Conservation (phyloP, 805 yeast species). For the Isabelozyma heimii region DNA sequence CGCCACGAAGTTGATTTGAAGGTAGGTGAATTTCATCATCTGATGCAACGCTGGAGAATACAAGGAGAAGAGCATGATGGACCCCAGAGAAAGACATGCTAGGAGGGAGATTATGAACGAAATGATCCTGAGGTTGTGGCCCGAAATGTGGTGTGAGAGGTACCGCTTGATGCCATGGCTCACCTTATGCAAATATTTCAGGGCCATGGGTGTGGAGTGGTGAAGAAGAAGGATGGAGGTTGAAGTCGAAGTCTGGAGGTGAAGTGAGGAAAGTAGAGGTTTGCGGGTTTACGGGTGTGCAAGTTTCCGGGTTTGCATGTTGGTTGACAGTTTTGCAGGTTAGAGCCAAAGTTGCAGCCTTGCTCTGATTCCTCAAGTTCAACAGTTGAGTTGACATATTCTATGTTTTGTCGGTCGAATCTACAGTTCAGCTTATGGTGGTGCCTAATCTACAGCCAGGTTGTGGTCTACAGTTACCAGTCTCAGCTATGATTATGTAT, state of each 20-base stretch:
- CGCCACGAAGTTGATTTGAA: conserved; percentile 67
- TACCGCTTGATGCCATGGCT: conserved; percentile 45
- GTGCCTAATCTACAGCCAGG: too few species aligned
- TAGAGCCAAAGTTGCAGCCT: too few species aligned
- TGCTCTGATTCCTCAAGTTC: too few species aligned
- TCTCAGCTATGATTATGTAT: too few species aligned
- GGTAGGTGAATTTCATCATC: conserved; percentile 58
- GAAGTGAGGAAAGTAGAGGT: background rate
- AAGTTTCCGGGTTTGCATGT: too few species aligned
- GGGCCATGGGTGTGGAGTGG: conserved; percentile 7
- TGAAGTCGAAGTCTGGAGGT: background rate
- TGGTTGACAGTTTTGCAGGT: too few species aligned
- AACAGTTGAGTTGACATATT: too few species aligned
- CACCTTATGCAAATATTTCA: conserved; percentile 12
- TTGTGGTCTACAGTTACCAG: too few species aligned
- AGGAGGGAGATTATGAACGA: conserved; percentile 59
- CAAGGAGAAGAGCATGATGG: conserved; percentile 77
- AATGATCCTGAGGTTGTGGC: conserved; percentile 37
- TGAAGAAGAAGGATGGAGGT: background rate
- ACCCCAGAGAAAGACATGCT: conserved; percentile 76
- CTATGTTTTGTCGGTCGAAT: too few species aligned
- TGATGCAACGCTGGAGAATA: conserved; percentile 68
- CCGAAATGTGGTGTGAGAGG: conserved; percentile 42
- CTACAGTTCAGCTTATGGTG: too few species aligned
- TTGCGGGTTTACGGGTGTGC: too few species aligned